Evolutionary conservation across 1,139 yeast genomes (phyloP).

Genomic region (Keqinozyma sinolaborantium): DNA sequence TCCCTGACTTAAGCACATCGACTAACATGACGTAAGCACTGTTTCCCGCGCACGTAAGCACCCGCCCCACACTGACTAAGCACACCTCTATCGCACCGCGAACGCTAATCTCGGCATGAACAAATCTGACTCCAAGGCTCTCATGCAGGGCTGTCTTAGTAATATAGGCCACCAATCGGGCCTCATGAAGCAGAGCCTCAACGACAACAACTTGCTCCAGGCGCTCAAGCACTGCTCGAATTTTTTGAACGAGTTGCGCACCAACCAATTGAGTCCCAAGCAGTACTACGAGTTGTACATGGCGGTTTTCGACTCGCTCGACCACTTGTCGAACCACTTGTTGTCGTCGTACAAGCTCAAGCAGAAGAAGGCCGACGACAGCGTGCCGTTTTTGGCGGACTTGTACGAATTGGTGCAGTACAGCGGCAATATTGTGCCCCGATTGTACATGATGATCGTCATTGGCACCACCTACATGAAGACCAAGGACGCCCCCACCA

Average conservation of each 20-base stretch:
- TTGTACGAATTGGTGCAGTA: conserved; percentile 93
- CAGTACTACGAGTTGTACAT: conserved; percentile 92
- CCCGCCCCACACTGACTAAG: too few species aligned
- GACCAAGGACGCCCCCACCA: conserved; percentile 72
- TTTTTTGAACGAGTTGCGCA: conserved; percentile 77
- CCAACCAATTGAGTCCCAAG: conserved; percentile 76
- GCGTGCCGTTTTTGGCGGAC: conserved; percentile 76
- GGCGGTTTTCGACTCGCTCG: conserved; percentile 79
- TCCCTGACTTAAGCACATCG: too few species aligned
- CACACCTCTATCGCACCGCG: too few species aligned
- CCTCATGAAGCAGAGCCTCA: conserved; percentile 75
- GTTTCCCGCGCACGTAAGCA: too few species aligned
- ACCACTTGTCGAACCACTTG: conserved; percentile 61
- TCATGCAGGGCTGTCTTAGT: conserved; percentile 49
- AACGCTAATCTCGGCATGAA: too few species aligned
- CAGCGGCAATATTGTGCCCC: conserved; percentile 88
- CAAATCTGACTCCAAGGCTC: conserved; percentile 8
- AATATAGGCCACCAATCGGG: conserved; percentile 68
- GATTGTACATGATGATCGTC: conserved; percentile 90
- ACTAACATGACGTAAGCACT: too few species aligned
- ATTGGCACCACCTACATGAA: conserved; percentile 90
- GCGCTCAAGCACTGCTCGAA: conserved; percentile 87
- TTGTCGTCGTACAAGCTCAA: conserved; percentile 58
- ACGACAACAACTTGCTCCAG: conserved; percentile 71
- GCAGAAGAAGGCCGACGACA: conserved; percentile 14